Base-by-base conservation (phyloP, 495 filamentous ascomycete genomes). In the Lichina pygmaea region DNA sequence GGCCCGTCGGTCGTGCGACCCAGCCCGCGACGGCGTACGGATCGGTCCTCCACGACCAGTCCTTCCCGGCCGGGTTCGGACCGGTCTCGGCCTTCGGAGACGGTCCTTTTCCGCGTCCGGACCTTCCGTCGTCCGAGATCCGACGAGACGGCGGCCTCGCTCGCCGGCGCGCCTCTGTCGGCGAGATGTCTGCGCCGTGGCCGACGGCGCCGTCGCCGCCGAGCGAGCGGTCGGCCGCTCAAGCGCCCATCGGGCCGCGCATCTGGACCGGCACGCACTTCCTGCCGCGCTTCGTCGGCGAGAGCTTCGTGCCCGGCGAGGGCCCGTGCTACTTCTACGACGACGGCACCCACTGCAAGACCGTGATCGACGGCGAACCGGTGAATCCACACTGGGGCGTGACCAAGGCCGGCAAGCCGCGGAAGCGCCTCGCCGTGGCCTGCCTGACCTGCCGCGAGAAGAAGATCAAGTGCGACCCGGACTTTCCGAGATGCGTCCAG, bases 381-480 rank as follows among this genome's bases (percentile, higher is more conserved):
- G 84, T 93, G 39, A 93, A 92, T 58, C 80, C 83, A 0, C 77
- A 81, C 49, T 93, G 85, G 85, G 84, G 85, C 0, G 71, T 91
- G 24, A 93, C 85, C 17, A 93, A 92, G 56, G 85, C 84, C 3
- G 83, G 83, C 8, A 92, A 86, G 57, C 82, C 85, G 33, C 70
- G 85, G 50, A 93, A 93, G 58, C 68, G 85, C 41, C 64, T 92
- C 46, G 83, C 83, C 33, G 82, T 89, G 50, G 85, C 85, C 12
- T 93, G 85, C 54, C 66, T 86, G 44, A 86, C 81, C 8, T 93
- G 85, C 57, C 72, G 85, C 32, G 83, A 92, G 59, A 93, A 93
- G 72, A 93, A 93, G 65, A 89, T 92, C 62, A 92, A 89, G 57
- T 93, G 85, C 52, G 84, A 92, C 48, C 85, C 83, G 7, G 84